Evolutionary conservation across 1,284 basidiomycete genomes (phyloP).

Genomic region (Trichosporon faecale): DNA sequence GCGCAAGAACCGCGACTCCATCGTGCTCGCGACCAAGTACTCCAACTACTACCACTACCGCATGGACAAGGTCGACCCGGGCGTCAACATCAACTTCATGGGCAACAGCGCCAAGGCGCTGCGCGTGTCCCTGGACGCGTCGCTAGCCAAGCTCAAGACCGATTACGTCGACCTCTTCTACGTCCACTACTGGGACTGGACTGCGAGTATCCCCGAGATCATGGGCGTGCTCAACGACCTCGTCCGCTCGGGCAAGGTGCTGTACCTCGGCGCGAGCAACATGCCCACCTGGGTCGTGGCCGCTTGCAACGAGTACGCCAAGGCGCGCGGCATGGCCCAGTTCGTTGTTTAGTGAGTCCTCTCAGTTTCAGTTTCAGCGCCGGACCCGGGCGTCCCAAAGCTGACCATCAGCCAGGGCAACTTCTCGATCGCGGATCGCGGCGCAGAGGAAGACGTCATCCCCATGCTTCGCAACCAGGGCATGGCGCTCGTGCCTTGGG

Average conservation of each 20-base stretch:
- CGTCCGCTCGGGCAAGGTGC: conserved; percentile 50
- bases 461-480: conserved; percentile 58
- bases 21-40: conserved; percentile 39
- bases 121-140: conserved; percentile 25
- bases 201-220: conserved; percentile 51
- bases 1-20: conserved; percentile 35
- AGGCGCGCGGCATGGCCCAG: conserved; percentile 55
- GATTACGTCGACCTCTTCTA: conserved; percentile 55
- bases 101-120: conserved; percentile 43
- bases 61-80: conserved; percentile 22
- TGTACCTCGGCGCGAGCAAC: conserved; percentile 54
- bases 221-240: conserved; percentile 52
- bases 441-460: conserved; percentile 62
- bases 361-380: no score
- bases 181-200: conserved; percentile 53
- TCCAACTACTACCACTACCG: conserved; percentile 41
- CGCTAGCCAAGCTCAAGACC: conserved; percentile 53
- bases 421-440: conserved; percentile 56
- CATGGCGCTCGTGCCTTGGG: conserved; percentile 51
- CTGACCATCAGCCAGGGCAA: conserved; percentile 52
- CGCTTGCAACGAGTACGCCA: conserved; percentile 59
- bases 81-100: conserved; percentile 43
- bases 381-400: no score
- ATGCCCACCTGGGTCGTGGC: conserved; percentile 61
- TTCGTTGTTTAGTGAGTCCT: conserved; percentile 58